Evolutionary conservation across 1,284 basidiomycete genomes (phyloP).

Genomic region (Cutaneotrichosporon sp.): DNA sequence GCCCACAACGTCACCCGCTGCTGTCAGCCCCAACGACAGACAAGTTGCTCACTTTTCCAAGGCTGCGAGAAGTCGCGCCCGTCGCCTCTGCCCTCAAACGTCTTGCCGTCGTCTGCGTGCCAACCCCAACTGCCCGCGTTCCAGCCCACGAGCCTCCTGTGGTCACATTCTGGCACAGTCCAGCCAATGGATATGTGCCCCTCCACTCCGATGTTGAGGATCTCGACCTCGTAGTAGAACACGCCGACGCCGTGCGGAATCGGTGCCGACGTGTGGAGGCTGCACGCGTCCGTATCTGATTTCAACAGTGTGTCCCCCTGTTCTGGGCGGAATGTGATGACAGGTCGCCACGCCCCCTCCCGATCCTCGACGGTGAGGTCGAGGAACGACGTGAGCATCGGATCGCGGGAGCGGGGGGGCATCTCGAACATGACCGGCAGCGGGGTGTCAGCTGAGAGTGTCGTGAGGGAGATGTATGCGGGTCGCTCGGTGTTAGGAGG

Average conservation of each 20-base stretch:
- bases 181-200: slow-evolving; percentile 83
- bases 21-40: background rate
- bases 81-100: slow-evolving; percentile 69
- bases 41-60: slow-evolving; percentile 41
- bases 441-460: slow-evolving; percentile 14
- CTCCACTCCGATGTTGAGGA: slow-evolving; percentile 60
- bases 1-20: slow-evolving; percentile 80
- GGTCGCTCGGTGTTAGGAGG: slow-evolving; percentile 11
- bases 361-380: slow-evolving; percentile 10
- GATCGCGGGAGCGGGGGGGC: slow-evolving; percentile 2
- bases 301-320: slow-evolving; percentile 51
- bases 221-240: slow-evolving; percentile 85
- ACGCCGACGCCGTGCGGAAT: slow-evolving; percentile 81
- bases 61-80: slow-evolving; percentile 69
- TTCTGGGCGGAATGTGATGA: slow-evolving; percentile 38
- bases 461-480: slow-evolving; percentile 56
- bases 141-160: slow-evolving; percentile 82
- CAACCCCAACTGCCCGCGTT: slow-evolving; percentile 88
- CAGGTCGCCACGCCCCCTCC: slow-evolving; percentile 18
- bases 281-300: slow-evolving; percentile 70
- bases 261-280: slow-evolving; percentile 69
- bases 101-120: slow-evolving; percentile 85
- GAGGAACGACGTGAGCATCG: slow-evolving; percentile 14
- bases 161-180: slow-evolving; percentile 59
- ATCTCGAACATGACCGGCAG: slow-evolving; percentile 18